Evolutionary conservation across 202 grass and related monocot species (phyloP).

Genomic region (Setaria italica): DNA sequence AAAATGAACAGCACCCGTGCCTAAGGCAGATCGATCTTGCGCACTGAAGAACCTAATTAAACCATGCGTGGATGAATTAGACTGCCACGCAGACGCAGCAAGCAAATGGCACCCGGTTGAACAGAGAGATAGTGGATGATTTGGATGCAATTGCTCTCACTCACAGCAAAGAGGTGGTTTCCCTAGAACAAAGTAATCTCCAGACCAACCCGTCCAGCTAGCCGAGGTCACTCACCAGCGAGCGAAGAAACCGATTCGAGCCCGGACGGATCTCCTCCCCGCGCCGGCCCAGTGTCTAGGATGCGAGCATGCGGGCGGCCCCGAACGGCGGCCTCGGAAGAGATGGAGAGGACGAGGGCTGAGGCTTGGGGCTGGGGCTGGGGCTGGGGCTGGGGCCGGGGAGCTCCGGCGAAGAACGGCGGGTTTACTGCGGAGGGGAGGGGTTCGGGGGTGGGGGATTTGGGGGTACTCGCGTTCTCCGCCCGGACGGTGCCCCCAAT

Average conservation of each 20-base stretch:
- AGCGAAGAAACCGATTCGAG: slow-evolving; percentile 7
- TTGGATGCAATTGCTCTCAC: neutral
- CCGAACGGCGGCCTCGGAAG: neutral
- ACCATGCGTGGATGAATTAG: neutral
- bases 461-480: slow-evolving; percentile 22
- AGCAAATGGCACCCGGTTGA: neutral
- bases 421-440: slow-evolving; percentile 15
- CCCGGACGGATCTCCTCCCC: slow-evolving; percentile 16
- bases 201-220: neutral
- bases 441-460: neutral
- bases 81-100: neutral
- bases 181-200: neutral
- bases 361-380: neutral
- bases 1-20: neutral
- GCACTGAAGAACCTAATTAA: neutral
- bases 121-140: neutral
- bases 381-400: neutral
- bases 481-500: slow-evolving; percentile 8
- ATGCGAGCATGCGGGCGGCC: slow-evolving; percentile 14
- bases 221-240: slow-evolving; percentile 21
- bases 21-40: neutral
- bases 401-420: slow-evolving; percentile 20
- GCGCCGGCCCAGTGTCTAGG: neutral
- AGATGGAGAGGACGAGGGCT: slow-evolving; percentile 4
- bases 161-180: neutral